Percentiles rank a stretch among this genome's conserved stretches.
Conservation (phyloP, 192 early-diverging fungal genomes). For the Ambispora gerdemannii region DNA sequence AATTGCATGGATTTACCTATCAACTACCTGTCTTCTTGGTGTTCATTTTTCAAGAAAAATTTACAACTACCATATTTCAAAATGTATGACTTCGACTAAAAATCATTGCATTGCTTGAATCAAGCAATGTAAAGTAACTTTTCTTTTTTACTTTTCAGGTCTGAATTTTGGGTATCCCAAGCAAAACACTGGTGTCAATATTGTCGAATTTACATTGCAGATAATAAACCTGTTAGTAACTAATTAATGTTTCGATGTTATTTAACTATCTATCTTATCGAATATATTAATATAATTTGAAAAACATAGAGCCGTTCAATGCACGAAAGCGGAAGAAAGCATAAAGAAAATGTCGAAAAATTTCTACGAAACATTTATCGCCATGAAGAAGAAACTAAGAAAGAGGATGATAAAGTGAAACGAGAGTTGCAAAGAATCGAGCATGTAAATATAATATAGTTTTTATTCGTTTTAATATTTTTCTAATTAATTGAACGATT, state of each 20-base stretch:
- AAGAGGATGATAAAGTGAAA: constrained; percentile 55
- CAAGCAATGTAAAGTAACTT: too few relatives aligned
- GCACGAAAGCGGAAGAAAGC: constrained; percentile 75
- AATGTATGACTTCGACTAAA: too few relatives aligned
- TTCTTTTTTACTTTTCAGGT: constrained; percentile 33
- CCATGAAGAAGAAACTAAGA: constrained; percentile 46
- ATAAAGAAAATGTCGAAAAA: constrained; percentile 79
- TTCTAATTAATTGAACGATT: neutral
- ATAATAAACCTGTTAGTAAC: constrained; percentile 74
- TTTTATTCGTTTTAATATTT: neutral
- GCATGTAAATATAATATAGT: constrained; percentile 29
- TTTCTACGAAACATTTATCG: constrained; percentile 69
- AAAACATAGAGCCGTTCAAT: constrained; percentile 47
- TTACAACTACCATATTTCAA: too few relatives aligned
- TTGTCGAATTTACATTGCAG: constrained; percentile 76
- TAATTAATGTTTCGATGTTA: constrained; percentile 1
- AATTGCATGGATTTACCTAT: too few relatives aligned
- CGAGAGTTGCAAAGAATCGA: constrained; percentile 69
- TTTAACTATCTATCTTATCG: neutral
- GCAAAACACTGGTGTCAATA: constrained; percentile 83
- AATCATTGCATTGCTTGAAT: too few relatives aligned
- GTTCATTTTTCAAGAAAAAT: too few relatives aligned
- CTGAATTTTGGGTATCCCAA: constrained; percentile 67
- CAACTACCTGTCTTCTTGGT: too few relatives aligned
- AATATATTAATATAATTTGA: constrained; percentile 7